Evolutionary conservation across 768 basidiomycete genomes (phyloP).

Genomic region (Cantharellus anzutake): DNA sequence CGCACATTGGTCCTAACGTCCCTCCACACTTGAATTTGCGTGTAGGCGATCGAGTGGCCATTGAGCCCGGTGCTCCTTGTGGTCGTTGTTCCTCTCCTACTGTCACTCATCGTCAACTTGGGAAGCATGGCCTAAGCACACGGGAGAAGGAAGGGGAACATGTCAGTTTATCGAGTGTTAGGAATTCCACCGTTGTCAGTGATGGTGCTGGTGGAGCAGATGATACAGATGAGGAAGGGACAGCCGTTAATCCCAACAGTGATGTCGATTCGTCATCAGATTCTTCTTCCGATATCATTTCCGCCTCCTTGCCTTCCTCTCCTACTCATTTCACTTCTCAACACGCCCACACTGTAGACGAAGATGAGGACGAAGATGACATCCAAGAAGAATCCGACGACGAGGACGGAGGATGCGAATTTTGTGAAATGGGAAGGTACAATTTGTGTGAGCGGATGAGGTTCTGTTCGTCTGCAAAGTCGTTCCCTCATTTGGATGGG

Average conservation of each 20-base stretch:
- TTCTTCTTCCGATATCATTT: not conserved
- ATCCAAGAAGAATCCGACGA: not conserved
- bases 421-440: slow-evolving; percentile 60
- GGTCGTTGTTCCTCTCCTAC: slow-evolving; percentile 20
- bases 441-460: slow-evolving; percentile 84
- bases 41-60: slow-evolving; percentile 76
- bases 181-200: not conserved
- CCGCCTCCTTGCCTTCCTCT: not conserved
- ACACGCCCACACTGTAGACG: not conserved
- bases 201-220: too few relatives aligned
- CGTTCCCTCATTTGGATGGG: slow-evolving; percentile 84
- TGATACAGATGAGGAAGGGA: not conserved
- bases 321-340: too few relatives aligned
- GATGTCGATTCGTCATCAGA: not conserved
- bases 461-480: slow-evolving; percentile 79
- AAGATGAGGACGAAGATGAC: not conserved
- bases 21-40: slow-evolving; percentile 26
- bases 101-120: too few relatives aligned
- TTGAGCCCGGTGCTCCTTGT: slow-evolving; percentile 88
- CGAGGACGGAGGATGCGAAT: slow-evolving; percentile 25
- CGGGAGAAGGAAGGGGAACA: too few relatives aligned
- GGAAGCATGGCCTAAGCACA: too few relatives aligned
- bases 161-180: not conserved
- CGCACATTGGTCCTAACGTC: slow-evolving; percentile 61
- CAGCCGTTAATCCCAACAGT: not conserved